phyloP scores from a whole-genome alignment of 257 asterid species.

The Pogostemon cablin region DNA sequence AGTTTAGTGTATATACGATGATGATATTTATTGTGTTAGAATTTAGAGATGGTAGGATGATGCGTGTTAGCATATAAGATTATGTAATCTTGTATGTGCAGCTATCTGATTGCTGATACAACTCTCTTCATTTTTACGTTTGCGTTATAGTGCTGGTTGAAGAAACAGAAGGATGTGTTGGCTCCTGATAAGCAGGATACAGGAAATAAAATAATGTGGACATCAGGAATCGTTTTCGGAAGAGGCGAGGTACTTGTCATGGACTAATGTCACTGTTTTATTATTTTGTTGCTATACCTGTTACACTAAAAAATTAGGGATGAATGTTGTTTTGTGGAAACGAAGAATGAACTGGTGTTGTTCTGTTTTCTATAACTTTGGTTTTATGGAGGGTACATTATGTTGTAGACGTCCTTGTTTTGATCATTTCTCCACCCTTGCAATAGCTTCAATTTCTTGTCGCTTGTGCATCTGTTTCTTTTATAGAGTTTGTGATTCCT shows the following conservation, averaged over 20 bases:
- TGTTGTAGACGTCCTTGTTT: slow-evolving; percentile 11
- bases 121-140: slow-evolving; percentile 22
- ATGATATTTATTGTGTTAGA: background rate
- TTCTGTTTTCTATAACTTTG: slow-evolving; percentile 13
- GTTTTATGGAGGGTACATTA: background rate
- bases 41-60: background rate
- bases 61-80: background rate
- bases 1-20: background rate
- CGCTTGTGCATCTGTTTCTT: background rate
- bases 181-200: slow-evolving; percentile 60
- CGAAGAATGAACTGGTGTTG: background rate
- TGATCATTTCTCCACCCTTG: background rate
- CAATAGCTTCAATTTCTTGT: background rate
- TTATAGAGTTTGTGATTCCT: slow-evolving; percentile 8
- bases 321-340: background rate
- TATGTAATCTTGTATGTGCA: background rate
- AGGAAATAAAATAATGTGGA: slow-evolving; percentile 70
- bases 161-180: slow-evolving; percentile 82
- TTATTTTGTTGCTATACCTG: slow-evolving; percentile 7
- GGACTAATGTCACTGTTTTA: background rate
- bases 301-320: background rate
- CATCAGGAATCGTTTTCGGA: slow-evolving; percentile 82
- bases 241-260: slow-evolving; percentile 73
- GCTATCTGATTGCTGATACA: slow-evolving; percentile 6
- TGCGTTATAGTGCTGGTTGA: slow-evolving; percentile 85